Percentiles rank a stretch among this genome's conserved stretches.
phyloP scores from a whole-genome alignment of 1,284 basidiomycete species.

The Baeospora myosura region DNA sequence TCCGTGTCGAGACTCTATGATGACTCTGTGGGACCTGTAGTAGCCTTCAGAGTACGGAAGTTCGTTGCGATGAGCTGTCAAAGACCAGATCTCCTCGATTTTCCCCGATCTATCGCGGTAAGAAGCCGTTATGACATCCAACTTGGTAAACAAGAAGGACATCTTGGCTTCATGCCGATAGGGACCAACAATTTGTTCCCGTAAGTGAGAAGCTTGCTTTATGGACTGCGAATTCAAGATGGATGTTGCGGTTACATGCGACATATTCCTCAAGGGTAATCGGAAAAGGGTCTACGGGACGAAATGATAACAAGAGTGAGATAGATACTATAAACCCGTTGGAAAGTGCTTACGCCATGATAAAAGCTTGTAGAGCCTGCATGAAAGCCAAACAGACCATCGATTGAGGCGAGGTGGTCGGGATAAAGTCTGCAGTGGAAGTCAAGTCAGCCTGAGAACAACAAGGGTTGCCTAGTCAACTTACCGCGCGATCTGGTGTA shows the following conservation, averaged over 20 bases:
- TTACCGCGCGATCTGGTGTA: conserved; percentile 25
- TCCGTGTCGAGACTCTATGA: too few species aligned
- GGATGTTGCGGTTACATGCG: conserved; percentile 6
- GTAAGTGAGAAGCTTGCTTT: conserved; percentile 1
- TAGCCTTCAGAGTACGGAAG: too few species aligned
- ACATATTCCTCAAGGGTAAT: conserved; percentile 30
- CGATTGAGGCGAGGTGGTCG: conserved; percentile 31
- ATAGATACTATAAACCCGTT: not conserved
- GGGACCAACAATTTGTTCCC: conserved; percentile 4
- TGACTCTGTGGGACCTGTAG: conserved; percentile 1
- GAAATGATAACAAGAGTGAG: too few species aligned
- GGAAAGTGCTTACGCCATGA: conserved; percentile 28
- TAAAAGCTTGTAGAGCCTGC: conserved; percentile 20
- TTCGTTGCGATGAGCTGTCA: not conserved
- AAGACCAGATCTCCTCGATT: conserved; percentile 1
- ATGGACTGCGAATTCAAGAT: conserved; percentile 10
- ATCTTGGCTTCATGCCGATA: conserved; percentile 5
- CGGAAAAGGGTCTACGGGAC: conserved; percentile 37
- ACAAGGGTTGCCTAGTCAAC: conserved; percentile 6
- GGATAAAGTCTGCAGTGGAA: conserved; percentile 27
- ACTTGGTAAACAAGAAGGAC: conserved; percentile 8
- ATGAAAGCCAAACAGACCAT: conserved; percentile 34
- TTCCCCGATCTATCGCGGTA: conserved; percentile 5
- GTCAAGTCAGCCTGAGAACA: not conserved
- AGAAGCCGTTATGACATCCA: conserved; percentile 3